Percentiles rank a stretch among this genome's conserved stretches.
phyloP scores from a whole-genome alignment of 768 basidiomycete genomes.

The Lentinula boryana region DNA sequence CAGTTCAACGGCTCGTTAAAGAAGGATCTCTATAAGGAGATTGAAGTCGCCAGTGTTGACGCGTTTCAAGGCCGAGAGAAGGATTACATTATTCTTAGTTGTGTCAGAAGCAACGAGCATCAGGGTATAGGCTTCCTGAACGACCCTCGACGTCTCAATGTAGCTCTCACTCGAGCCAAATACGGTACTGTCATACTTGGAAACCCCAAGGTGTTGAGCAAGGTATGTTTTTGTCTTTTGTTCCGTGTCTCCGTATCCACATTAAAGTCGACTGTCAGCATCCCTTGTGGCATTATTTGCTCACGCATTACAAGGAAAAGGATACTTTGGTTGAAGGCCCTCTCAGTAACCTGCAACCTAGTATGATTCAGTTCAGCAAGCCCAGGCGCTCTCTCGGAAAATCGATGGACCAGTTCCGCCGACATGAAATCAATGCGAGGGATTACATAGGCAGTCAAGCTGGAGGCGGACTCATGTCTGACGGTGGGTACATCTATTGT shows the following conservation, averaged over 20 bases:
- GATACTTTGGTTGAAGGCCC: slow-evolving; percentile 92
- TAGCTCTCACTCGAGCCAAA: slow-evolving; percentile 94
- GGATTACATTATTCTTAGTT: slow-evolving; percentile 98
- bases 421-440: slow-evolving; percentile 87
- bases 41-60: slow-evolving; percentile 97
- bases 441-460: slow-evolving; percentile 53
- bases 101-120: slow-evolving; percentile 97
- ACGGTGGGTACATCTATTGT: slow-evolving; percentile 24
- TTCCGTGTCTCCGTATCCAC: neutral
- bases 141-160: slow-evolving; percentile 93
- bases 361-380: slow-evolving; percentile 99
- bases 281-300: slow-evolving; percentile 95
- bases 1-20: slow-evolving; percentile 99
- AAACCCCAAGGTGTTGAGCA: slow-evolving; percentile 99
- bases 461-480: slow-evolving; percentile 33
- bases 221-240: slow-evolving; percentile 45
- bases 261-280: slow-evolving; percentile 52
- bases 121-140: slow-evolving; percentile 99
- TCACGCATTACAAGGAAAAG: slow-evolving; percentile 98
- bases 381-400: slow-evolving; percentile 85
- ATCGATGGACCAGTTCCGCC: slow-evolving; percentile 89
- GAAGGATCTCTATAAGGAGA: slow-evolving; percentile 99
- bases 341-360: slow-evolving; percentile 90
- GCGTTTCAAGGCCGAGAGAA: slow-evolving; percentile 99
- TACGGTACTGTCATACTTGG: slow-evolving; percentile 99